Base-by-base conservation (phyloP, 331 rosid species). In the Acacia concinna region DNA sequence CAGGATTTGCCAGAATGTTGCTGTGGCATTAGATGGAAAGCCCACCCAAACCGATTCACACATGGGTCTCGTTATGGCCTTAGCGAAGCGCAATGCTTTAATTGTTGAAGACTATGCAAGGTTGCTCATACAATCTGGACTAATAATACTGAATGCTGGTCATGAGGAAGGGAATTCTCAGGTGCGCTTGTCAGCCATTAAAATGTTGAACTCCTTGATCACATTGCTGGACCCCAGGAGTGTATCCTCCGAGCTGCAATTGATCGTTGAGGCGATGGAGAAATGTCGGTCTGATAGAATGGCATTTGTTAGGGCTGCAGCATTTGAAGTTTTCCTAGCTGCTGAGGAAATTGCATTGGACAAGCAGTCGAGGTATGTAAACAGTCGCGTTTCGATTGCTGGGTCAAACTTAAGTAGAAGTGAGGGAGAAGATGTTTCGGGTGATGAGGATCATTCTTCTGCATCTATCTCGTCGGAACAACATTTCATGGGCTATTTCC, bases 81-180 rank as follows among this genome's bases (percentile, higher is more conserved):
- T 96, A 63, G 98, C 98, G 1, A 89, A 96, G 86, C 92, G 88
- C 12, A 96, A 96, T 86, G 83, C 97, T 43, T 46, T 87, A 43
- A 83, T 87, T 68, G 96, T 96, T 18, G 99, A 96, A 80, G 98
- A 97, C 18, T 93, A 93, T 84, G 99, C 99, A 52, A 88, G 98
- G 78, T 65, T 93, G 84, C 80, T 93, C 70, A 82, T 91, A 38
- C 92, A 88, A 65, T 85, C 90, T 10, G 99, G 98, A 68, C 68
- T 93, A 60, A 73, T 51, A 14, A 91, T 96, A 67, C 70, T 96
- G 65, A 84, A 85, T 38, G 74, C 83, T 27, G 94, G 86, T 65
- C 38, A 80, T 76, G 65, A 40, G 49, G 99, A 91, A 65, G 90
- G 90, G 43, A 91, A 89, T 87, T 93, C 99, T 60, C 97, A 91